Conservation (phyloP, 2,329 filamentous ascomycete species). For the Colletotrichum melonis region DNA sequence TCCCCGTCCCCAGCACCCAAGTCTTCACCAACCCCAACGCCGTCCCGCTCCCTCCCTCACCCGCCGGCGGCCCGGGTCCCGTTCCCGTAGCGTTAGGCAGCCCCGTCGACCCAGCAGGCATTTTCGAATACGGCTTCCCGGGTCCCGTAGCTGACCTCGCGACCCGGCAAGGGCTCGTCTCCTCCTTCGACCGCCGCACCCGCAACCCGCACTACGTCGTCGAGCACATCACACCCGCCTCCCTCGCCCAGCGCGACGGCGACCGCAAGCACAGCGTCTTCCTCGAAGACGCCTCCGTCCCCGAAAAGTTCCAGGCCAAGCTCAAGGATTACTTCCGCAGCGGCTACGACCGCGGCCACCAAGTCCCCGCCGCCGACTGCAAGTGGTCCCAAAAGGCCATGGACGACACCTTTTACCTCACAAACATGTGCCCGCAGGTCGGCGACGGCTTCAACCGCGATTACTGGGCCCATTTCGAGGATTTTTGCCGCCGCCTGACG, state of each 20-base stretch:
- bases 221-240: constrained; percentile 94
- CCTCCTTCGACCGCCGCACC: constrained; percentile 88
- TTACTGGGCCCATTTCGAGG: constrained; percentile 99
- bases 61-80: constrained; percentile 41
- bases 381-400: constrained; percentile 96
- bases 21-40: constrained; percentile 50
- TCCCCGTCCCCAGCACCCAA: constrained; percentile 69
- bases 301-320: constrained; percentile 87
- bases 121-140: constrained; percentile 91
- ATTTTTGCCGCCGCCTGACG: constrained; percentile 91
- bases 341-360: constrained; percentile 95
- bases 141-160: constrained; percentile 89
- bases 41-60: constrained; percentile 39
- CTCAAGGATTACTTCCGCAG: constrained; percentile 95
- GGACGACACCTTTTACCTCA: constrained; percentile 92
- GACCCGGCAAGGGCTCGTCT: constrained; percentile 80
- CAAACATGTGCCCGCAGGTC: constrained; percentile 98
- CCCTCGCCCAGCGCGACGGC: constrained; percentile 77
- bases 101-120: constrained; percentile 78
- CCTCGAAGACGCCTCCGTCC: constrained; percentile 82
- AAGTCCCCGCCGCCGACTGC: constrained; percentile 95
- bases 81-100: constrained; percentile 44
- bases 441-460: constrained; percentile 98
- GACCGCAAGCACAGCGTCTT: constrained; percentile 89
- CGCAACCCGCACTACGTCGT: constrained; percentile 95